Conservation (phyloP, 495 filamentous ascomycete genomes). For the Xylaria sp. region DNA sequence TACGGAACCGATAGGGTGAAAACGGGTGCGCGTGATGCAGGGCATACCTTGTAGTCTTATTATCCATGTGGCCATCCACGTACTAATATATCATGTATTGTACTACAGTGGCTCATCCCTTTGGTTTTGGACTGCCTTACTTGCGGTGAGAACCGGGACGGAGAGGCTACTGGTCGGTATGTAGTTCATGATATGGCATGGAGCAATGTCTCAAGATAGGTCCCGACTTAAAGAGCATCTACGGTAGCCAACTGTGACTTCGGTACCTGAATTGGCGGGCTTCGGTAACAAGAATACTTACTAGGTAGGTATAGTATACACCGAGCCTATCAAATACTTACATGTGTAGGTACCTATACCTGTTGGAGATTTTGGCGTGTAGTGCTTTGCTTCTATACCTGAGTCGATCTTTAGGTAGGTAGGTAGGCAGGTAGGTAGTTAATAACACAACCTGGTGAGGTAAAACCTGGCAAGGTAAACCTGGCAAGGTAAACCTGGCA, state of each 20-base stretch:
- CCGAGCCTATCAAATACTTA: not conserved
- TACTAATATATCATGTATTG: not conserved
- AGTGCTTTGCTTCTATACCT: not conserved
- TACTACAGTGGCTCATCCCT: conserved; percentile 1
- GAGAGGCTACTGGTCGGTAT: conserved; percentile 5
- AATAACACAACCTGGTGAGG: too few species aligned
- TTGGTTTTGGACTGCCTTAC: not conserved
- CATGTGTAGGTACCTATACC: not conserved
- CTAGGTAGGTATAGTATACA: not conserved
- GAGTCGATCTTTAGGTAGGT: too few species aligned
- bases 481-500: too few species aligned
- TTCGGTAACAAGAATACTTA: not conserved
- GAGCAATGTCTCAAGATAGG: conserved; percentile 3
- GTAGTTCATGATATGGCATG: not conserved
- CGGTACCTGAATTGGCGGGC: conserved; percentile 3
- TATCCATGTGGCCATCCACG: conserved; percentile 1
- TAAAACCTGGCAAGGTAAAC: too few species aligned
- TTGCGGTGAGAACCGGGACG: not conserved
- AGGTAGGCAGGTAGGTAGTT: not conserved
- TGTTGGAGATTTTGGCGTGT: not conserved
- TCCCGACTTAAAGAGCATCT: not conserved
- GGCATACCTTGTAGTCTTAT: not conserved
- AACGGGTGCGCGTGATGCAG: not conserved
- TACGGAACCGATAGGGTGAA: not conserved
- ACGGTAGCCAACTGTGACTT: not conserved